phyloP scores from a whole-genome alignment of 179 eudicot species.

The Vitellaria paradoxa region DNA sequence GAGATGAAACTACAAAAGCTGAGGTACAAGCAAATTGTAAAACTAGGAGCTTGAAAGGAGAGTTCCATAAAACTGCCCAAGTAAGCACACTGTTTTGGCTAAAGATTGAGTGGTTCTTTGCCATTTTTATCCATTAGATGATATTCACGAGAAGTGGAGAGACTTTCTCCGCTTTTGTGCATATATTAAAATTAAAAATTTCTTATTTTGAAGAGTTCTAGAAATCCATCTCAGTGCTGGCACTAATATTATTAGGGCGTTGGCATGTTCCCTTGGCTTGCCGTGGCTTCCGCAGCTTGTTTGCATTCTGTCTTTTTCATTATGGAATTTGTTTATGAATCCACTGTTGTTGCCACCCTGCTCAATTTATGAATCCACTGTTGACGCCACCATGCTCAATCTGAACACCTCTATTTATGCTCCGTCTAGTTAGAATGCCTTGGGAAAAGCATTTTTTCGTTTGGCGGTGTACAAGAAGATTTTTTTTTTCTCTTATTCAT shows the following conservation, averaged over 20 bases:
- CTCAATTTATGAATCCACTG: background rate
- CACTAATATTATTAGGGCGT: background rate
- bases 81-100: background rate
- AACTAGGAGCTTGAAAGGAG: background rate
- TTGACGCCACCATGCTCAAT: background rate
- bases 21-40: background rate
- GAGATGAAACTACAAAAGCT: background rate
- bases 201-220: background rate
- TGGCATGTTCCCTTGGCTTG: background rate
- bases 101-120: background rate
- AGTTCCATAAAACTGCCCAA: background rate
- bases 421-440: background rate
- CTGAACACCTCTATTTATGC: background rate
- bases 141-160: background rate
- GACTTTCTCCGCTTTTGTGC: background rate
- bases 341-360: background rate
- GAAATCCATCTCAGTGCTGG: background rate
- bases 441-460: background rate
- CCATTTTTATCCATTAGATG: background rate
- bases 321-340: background rate
- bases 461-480: background rate
- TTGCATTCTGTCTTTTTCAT: background rate
- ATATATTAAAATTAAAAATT: background rate
- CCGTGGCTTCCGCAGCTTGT: background rate
- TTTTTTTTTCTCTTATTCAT: background rate